Conservation (phyloP, 2,329 filamentous ascomycete species). For the Epichloe sylvatica region DNA sequence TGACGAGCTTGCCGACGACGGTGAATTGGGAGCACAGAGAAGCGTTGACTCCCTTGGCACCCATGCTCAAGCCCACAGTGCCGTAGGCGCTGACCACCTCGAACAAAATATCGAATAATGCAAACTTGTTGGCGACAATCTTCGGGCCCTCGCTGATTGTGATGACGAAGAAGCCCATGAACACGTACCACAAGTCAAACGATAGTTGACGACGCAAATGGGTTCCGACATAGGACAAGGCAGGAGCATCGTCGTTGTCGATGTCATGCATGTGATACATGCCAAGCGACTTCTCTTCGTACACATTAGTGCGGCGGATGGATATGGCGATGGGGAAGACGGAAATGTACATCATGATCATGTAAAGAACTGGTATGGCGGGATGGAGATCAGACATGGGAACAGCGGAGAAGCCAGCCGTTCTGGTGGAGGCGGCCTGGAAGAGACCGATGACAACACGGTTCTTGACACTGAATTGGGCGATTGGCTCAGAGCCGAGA, state of each 20-base stretch:
- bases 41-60: slow-evolving; percentile 60
- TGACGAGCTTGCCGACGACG: slow-evolving; percentile 54
- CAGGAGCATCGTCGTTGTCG: slow-evolving; percentile 38
- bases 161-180: slow-evolving; percentile 84
- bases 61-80: slow-evolving; percentile 82
- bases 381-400: slow-evolving; percentile 69
- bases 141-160: slow-evolving; percentile 70
- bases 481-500: slow-evolving; percentile 58
- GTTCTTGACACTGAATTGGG: slow-evolving; percentile 53
- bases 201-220: slow-evolving; percentile 88
- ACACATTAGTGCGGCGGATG: slow-evolving; percentile 86
- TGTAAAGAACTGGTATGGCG: slow-evolving; percentile 81
- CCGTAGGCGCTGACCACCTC: slow-evolving; percentile 86
- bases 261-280: slow-evolving; percentile 44
- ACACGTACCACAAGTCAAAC: slow-evolving; percentile 96
- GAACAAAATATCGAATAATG: slow-evolving; percentile 60
- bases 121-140: slow-evolving; percentile 49
- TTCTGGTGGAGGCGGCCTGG: slow-evolving; percentile 77
- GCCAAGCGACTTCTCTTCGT: slow-evolving; percentile 78
- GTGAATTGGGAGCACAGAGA: slow-evolving; percentile 75
- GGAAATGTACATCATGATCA: slow-evolving; percentile 99
- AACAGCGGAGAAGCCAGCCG: slow-evolving; percentile 77
- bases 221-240: slow-evolving; percentile 73
- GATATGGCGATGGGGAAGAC: slow-evolving; percentile 95
- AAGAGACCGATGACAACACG: slow-evolving; percentile 79